A percentile compares a stretch with the other conserved stretches of the same genome.
phyloP scores from a whole-genome alignment of 1,284 basidiomycete genomes.

The Ustilago hordei region DNA sequence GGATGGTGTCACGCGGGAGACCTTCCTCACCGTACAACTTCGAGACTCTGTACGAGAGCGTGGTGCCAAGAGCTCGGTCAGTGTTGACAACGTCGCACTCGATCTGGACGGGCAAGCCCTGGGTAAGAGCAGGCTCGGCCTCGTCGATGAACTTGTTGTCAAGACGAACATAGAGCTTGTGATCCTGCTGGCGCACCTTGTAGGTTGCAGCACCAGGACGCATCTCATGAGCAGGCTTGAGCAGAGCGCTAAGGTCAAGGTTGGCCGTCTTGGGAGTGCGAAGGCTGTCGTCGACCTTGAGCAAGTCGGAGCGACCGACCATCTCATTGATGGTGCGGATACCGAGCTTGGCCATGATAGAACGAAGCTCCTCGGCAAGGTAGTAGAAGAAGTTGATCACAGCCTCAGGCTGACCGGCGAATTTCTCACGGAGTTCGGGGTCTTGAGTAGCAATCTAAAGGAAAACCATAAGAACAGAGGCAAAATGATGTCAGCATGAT shows the following conservation, averaged over 20 bases:
- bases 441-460: slow-evolving; percentile 61
- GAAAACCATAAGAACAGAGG: too few relatives aligned
- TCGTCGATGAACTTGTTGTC: slow-evolving; percentile 69
- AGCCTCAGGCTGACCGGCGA: slow-evolving; percentile 64
- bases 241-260: slow-evolving; percentile 57
- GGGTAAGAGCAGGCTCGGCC: slow-evolving; percentile 62
- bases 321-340: slow-evolving; percentile 67
- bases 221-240: slow-evolving; percentile 67
- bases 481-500: too few relatives aligned
- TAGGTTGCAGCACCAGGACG: slow-evolving; percentile 67
- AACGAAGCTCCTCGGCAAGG: slow-evolving; percentile 63
- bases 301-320: slow-evolving; percentile 64
- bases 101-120: slow-evolving; percentile 66
- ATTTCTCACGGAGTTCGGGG: slow-evolving; percentile 64
- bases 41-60: slow-evolving; percentile 67
- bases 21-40: slow-evolving; percentile 66
- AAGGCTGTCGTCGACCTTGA: slow-evolving; percentile 57
- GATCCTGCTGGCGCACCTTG: slow-evolving; percentile 68
- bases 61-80: slow-evolving; percentile 65
- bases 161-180: slow-evolving; percentile 65
- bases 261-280: slow-evolving; percentile 63
- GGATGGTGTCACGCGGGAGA: slow-evolving; percentile 65
- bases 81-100: slow-evolving; percentile 68
- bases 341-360: slow-evolving; percentile 66
- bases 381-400: slow-evolving; percentile 69